These are phyloP conservation scores for Eucalyptus marginata DNA, from an alignment of 345 rosid genomes.

Conservation along the genomic window DNA sequence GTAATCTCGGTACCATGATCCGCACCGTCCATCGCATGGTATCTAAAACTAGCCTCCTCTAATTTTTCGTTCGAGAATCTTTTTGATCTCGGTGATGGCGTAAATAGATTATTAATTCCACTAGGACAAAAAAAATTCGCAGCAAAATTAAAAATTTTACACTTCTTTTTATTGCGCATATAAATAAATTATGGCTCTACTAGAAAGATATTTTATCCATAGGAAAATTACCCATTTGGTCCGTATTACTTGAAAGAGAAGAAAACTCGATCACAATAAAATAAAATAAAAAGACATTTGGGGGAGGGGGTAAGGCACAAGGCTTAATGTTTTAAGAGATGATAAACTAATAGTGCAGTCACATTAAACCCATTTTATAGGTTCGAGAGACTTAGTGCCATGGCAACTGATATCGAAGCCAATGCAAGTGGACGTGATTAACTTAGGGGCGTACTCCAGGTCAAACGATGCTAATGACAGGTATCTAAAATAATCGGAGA, in stretches of 20 bases:
- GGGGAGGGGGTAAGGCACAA: rapidly evolving
- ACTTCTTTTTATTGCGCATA: rapidly evolving
- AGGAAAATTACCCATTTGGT: rapidly evolving
- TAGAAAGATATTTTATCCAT: not conserved
- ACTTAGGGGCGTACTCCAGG: rapidly evolving
- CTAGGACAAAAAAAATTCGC: not conserved
- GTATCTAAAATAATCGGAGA: not conserved
- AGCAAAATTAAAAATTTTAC: rapidly evolving
- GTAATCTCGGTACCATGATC: not conserved
- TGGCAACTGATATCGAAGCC: not conserved
- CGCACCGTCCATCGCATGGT: not conserved
- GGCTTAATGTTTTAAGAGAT: not conserved
- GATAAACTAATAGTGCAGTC: not conserved
- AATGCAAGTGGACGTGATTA: rapidly evolving
- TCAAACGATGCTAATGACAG: rapidly evolving
- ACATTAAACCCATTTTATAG: not conserved
- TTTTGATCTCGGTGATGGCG: not conserved
- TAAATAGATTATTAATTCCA: not conserved
- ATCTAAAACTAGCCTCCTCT: not conserved
- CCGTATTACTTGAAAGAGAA: rapidly evolving
- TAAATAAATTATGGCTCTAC: rapidly evolving
- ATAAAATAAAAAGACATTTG: not conserved
- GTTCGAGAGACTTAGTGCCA: not conserved
- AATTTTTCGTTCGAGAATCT: not conserved
- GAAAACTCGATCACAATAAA: rapidly evolving